Evolutionary conservation across 2,329 filamentous ascomycete genomes (phyloP).

Genomic region (Aspergillus nomiae): DNA sequence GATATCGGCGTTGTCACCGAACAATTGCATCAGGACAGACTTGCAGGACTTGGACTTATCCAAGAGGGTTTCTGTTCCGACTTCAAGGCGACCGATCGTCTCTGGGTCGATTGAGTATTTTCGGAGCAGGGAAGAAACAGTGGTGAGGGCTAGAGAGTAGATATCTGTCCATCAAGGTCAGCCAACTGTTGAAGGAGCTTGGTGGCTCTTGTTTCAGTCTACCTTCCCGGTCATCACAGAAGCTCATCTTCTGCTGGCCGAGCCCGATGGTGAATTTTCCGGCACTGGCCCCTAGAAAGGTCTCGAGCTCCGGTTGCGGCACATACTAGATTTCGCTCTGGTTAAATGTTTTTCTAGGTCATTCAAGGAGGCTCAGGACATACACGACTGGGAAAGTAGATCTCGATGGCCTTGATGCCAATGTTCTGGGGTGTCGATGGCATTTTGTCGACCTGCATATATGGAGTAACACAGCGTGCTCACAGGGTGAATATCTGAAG

Average conservation of each 20-base stretch:
- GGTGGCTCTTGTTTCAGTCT: constrained; percentile 27
- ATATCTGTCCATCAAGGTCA: constrained; percentile 62
- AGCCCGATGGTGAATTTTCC: constrained; percentile 92
- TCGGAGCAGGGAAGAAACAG: constrained; percentile 72
- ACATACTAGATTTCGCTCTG: constrained; percentile 66
- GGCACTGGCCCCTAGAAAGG: constrained; percentile 77
- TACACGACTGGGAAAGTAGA: constrained; percentile 86
- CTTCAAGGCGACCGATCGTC: constrained; percentile 77
- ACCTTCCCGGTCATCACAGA: constrained; percentile 89
- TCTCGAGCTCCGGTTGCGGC: constrained; percentile 78
- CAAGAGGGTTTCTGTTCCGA: constrained; percentile 81
- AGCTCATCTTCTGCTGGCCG: constrained; percentile 88
- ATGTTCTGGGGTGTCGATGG: constrained; percentile 79
- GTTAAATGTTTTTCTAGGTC: background rate
- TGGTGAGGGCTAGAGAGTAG: constrained; percentile 82
- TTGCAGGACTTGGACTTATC: constrained; percentile 93
- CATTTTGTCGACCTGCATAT: constrained; percentile 53
- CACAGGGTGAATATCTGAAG: background rate
- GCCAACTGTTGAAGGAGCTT: background rate
- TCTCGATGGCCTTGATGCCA: constrained; percentile 90
- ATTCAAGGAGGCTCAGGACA: constrained; percentile 31
- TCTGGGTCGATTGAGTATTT: constrained; percentile 82
- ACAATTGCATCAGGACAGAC: constrained; percentile 84
- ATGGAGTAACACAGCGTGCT: constrained; percentile 8
- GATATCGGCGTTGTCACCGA: constrained; percentile 79